These are phyloP conservation scores for Tillandsia fasciculata DNA, from an alignment of 176 grass and related monocot species.

Conservation along the genomic window DNA sequence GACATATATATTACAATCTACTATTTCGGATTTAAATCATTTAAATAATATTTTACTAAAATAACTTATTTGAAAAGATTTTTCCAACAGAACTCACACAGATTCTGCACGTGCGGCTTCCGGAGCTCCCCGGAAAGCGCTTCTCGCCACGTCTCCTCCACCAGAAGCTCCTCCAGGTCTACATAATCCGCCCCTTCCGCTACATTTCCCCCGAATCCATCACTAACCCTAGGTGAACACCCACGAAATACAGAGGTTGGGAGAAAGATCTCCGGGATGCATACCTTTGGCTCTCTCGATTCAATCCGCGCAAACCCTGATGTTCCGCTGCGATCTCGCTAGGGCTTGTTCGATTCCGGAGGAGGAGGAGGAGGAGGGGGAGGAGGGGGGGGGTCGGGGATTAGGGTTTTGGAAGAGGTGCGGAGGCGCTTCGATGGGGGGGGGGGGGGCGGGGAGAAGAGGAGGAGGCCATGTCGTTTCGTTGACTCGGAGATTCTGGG, in stretches of 20 bases:
- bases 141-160: conserved; percentile 69
- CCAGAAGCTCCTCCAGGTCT: conserved; percentile 82
- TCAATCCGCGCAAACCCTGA: conserved; percentile 37
- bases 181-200: conserved; percentile 20
- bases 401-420: conserved; percentile 6
- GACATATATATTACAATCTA: too few relatives aligned
- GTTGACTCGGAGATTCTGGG: too few relatives aligned
- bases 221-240: background rate
- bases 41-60: too few relatives aligned
- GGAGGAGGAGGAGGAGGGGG: background rate
- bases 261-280: too few relatives aligned
- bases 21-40: too few relatives aligned
- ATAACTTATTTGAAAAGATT: too few relatives aligned
- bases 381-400: conserved; percentile 18
- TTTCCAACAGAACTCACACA: conserved; percentile 40
- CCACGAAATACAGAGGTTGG: background rate
- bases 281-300: conserved; percentile 71
- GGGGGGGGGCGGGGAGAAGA: background rate
- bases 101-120: conserved; percentile 64
- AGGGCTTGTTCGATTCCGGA: conserved; percentile 63
- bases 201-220: conserved; percentile 8
- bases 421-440: conserved; percentile 73
- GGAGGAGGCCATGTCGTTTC: too few relatives aligned
- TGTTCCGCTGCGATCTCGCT: conserved; percentile 45
- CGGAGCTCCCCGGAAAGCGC: conserved; percentile 54